Conservation (phyloP, 129 eudicot genomes). For the Silybum marianum region DNA sequence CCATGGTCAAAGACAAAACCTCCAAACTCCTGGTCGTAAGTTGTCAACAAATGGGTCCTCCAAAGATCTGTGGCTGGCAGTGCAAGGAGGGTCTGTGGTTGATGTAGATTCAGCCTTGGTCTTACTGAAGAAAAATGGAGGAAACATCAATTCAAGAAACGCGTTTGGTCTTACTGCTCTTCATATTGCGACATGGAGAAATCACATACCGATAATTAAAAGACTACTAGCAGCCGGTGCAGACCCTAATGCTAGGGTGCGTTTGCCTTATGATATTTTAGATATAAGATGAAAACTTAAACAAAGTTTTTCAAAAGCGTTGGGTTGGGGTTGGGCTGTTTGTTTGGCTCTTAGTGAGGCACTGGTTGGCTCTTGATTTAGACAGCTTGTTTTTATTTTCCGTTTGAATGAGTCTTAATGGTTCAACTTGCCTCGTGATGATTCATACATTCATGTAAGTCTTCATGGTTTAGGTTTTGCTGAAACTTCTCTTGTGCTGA, state of each 20-base stretch:
- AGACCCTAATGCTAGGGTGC: slow-evolving; percentile 98
- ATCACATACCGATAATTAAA: slow-evolving; percentile 76
- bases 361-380: not conserved
- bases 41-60: slow-evolving; percentile 36
- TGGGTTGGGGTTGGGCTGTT: not conserved
- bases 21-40: slow-evolving; percentile 61
- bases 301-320: not conserved
- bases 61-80: slow-evolving; percentile 77
- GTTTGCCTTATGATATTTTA: slow-evolving; percentile 35
- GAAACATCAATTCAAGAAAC: slow-evolving; percentile 82
- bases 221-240: slow-evolving; percentile 97
- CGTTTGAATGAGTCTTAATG: slow-evolving; percentile 5
- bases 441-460: not conserved
- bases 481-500: not conserved
- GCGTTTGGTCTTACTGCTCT: slow-evolving; percentile 85
- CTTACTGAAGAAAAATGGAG: slow-evolving; percentile 78
- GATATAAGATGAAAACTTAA: slow-evolving; percentile 19
- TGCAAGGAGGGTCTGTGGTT: slow-evolving; percentile 65
- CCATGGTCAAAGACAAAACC: slow-evolving; percentile 56
- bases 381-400: not conserved
- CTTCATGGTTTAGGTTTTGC: not conserved
- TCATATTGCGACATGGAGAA: slow-evolving; percentile 97
- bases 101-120: slow-evolving; percentile 78
- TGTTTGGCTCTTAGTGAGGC: not conserved
- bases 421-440: not conserved